Evolutionary conservation across 345 rosid species (phyloP).

Genomic region (Eucalyptus erythrocorys): DNA sequence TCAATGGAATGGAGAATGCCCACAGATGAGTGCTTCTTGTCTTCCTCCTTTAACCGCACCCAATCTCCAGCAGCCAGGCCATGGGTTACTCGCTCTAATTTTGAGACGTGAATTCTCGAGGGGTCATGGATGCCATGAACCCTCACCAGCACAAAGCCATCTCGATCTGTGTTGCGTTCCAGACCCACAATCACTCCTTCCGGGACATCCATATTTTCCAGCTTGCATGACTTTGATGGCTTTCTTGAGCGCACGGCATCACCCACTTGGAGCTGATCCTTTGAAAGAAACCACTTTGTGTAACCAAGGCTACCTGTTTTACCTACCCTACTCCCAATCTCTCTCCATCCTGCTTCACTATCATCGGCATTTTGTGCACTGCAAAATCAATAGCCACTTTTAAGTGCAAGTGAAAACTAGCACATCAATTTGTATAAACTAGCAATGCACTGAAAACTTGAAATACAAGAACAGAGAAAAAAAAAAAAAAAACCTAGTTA

Average conservation of each 20-base stretch:
- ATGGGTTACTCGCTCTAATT: slow-evolving; percentile 56
- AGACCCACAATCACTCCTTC: slow-evolving; percentile 79
- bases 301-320: slow-evolving; percentile 31
- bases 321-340: slow-evolving; percentile 18
- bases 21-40: slow-evolving; percentile 62
- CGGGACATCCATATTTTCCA: slow-evolving; percentile 70
- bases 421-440: neutral
- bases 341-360: slow-evolving; percentile 45
- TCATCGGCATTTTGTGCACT: slow-evolving; percentile 45
- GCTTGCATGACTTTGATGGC: slow-evolving; percentile 45
- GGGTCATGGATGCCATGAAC: slow-evolving; percentile 85
- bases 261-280: slow-evolving; percentile 61
- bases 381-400: slow-evolving; percentile 7
- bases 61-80: slow-evolving; percentile 92
- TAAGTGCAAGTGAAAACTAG: neutral
- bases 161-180: slow-evolving; percentile 35
- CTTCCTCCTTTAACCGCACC: slow-evolving; percentile 68
- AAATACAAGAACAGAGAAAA: neutral
- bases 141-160: slow-evolving; percentile 71
- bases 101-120: slow-evolving; percentile 49
- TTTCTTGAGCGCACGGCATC: slow-evolving; percentile 86
- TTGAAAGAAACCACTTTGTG: slow-evolving; percentile 75
- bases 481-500: neutral
- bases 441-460: neutral
- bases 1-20: slow-evolving; percentile 77